phyloP scores from a whole-genome alignment of 306 rosid genomes.

The Prunus davidiana region DNA sequence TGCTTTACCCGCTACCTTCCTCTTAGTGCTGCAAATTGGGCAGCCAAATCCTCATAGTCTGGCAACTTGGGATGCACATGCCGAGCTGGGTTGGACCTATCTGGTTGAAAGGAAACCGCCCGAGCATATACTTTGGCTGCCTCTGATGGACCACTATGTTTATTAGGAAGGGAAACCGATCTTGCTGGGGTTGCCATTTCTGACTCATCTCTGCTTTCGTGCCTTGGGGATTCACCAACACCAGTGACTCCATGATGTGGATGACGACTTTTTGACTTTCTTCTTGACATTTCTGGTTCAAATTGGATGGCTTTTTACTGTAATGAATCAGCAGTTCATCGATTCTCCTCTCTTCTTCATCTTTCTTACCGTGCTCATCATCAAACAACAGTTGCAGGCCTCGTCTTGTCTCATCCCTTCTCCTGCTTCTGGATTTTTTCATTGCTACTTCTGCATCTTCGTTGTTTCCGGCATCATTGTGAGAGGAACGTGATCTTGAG shows the following conservation, averaged over 20 bases:
- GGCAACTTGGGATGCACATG: conserved; percentile 98
- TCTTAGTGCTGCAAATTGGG: conserved; percentile 77
- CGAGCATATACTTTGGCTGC: conserved; percentile 61
- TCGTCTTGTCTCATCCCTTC: conserved; percentile 54
- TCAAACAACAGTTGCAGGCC: conserved; percentile 82
- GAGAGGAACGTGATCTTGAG: conserved; percentile 57
- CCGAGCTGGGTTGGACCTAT: conserved; percentile 52
- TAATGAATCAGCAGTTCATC: conserved; percentile 83
- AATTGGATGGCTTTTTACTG: conserved; percentile 62
- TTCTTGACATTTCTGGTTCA: conserved; percentile 55
- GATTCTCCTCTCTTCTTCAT: conserved; percentile 83
- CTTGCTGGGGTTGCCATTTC: conserved; percentile 44
- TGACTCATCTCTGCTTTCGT: conserved; percentile 39
- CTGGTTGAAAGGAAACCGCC: conserved; percentile 82
- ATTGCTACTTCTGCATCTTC: conserved; percentile 45
- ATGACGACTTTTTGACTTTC: conserved; percentile 62
- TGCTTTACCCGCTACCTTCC: conserved; percentile 44
- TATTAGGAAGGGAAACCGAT: conserved; percentile 72
- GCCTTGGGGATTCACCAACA: conserved; percentile 29
- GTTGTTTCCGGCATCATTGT: conserved; percentile 27
- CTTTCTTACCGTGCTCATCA: conserved; percentile 52
- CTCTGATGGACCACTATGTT: conserved; percentile 43
- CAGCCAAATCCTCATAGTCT: conserved; percentile 82
- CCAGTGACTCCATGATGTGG: conserved; percentile 35
- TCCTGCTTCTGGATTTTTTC: conserved; percentile 66